Percentiles rank a stretch among this genome's conserved stretches.
These are phyloP conservation scores for Thuidium tamariscinum DNA, from an alignment of 225 moss, liverwort and hornwort species.

Conservation along the genomic window DNA sequence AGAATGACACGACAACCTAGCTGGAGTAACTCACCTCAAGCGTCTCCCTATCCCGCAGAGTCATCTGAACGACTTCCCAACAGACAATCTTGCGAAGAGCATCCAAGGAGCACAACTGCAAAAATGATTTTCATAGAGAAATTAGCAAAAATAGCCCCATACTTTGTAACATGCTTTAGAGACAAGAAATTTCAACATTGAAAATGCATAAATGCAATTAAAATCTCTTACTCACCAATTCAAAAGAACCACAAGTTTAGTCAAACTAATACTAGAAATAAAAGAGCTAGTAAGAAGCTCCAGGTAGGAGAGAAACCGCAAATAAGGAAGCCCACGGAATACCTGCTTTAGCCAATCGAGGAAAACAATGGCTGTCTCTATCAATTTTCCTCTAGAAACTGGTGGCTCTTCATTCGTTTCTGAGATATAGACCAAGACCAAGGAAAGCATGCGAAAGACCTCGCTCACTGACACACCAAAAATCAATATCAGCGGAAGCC, in stretches of 20 bases:
- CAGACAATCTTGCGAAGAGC: conserved; percentile 72
- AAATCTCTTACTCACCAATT: not conserved
- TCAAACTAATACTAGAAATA: not conserved
- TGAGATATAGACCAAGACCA: conserved; percentile 5
- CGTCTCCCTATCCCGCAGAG: conserved; percentile 8
- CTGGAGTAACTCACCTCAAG: conserved; percentile 14
- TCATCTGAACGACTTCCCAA: conserved; percentile 32
- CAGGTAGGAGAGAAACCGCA: not conserved
- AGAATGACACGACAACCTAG: not conserved
- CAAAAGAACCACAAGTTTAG: not conserved
- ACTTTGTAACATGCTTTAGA: not conserved
- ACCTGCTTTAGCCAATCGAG: conserved; percentile 77
- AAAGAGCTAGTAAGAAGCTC: not conserved
- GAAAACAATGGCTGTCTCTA: conserved; percentile 30
- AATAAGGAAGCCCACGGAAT: not conserved
- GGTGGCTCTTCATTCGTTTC: conserved; percentile 7
- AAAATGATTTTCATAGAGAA: not conserved
- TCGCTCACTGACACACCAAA: conserved; percentile 23
- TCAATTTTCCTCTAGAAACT: conserved; percentile 1
- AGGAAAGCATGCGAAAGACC: conserved; percentile 22
- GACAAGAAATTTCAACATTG: not conserved
- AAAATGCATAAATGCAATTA: not conserved
- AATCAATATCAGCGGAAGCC: not conserved
- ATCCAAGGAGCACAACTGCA: conserved; percentile 77
- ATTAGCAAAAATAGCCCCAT: not conserved